Percentiles rank a stretch among this genome's conserved stretches.
phyloP scores from a whole-genome alignment of 345 rosid genomes.

The Hibiscus trionum region DNA sequence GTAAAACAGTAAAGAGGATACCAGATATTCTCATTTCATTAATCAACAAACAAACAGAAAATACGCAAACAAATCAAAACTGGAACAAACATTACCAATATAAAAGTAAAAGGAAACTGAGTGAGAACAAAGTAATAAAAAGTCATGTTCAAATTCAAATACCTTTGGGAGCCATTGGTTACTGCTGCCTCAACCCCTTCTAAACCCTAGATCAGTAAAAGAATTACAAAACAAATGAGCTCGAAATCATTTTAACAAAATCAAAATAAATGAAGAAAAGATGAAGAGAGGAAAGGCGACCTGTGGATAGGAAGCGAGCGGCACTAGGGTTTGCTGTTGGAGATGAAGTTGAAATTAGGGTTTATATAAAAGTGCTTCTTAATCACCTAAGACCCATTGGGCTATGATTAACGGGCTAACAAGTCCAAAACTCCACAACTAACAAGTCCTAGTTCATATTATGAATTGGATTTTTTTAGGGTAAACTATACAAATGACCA shows the following conservation, averaged over 20 bases:
- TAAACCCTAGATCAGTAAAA: neutral
- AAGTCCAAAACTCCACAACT: too few relatives aligned
- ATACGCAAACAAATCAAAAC: neutral
- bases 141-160: neutral
- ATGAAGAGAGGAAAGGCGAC: neutral
- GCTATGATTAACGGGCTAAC: neutral
- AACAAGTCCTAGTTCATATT: too few relatives aligned
- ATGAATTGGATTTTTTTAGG: too few relatives aligned
- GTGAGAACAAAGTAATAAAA: too few relatives aligned
- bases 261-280: neutral
- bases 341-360: constrained; percentile 8
- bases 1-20: too few relatives aligned
- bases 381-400: constrained; percentile 14
- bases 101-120: neutral
- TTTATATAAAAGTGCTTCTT: constrained; percentile 13
- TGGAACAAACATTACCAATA: neutral
- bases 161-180: constrained; percentile 15
- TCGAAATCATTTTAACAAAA: neutral
- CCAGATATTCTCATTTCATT: too few relatives aligned
- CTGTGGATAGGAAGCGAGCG: constrained; percentile 12
- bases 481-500: too few relatives aligned
- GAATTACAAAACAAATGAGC: neutral
- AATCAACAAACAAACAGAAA: neutral
- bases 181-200: constrained; percentile 3
- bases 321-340: constrained; percentile 25